These are phyloP conservation scores for Pythium rishiriense DNA, from an alignment of 352 stramenopile genomes.

Conservation along the genomic window DNA sequence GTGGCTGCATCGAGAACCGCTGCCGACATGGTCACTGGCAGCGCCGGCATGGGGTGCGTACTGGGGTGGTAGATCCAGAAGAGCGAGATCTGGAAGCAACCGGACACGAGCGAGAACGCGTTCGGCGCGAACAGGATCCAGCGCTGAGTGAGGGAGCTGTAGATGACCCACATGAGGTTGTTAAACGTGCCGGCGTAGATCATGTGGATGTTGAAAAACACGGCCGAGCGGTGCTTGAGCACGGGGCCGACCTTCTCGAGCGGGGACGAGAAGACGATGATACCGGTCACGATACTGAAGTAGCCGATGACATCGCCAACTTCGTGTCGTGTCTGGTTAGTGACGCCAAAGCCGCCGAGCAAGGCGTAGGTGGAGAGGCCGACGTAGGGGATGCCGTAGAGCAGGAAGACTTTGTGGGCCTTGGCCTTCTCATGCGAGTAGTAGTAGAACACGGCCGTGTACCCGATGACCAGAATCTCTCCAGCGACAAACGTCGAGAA, in stretches of 20 bases:
- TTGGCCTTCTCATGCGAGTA: constrained; percentile 43
- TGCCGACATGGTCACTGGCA: not conserved
- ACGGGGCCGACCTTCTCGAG: constrained; percentile 56
- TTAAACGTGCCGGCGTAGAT: constrained; percentile 34
- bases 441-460: constrained; percentile 52
- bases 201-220: constrained; percentile 60
- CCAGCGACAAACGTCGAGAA: constrained; percentile 47
- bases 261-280: constrained; percentile 57
- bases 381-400: constrained; percentile 26
- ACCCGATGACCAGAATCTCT: constrained; percentile 37
- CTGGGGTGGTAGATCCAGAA: constrained; percentile 54
- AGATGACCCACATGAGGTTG: constrained; percentile 46
- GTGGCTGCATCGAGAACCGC: not conserved
- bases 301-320: constrained; percentile 39
- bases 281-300: constrained; percentile 40
- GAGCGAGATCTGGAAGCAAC: constrained; percentile 37
- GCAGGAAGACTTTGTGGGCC: constrained; percentile 34
- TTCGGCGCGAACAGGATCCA: constrained; percentile 62
- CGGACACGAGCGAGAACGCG: constrained; percentile 38
- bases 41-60: constrained; percentile 27
- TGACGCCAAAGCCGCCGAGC: constrained; percentile 36
- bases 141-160: constrained; percentile 39
- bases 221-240: constrained; percentile 44
- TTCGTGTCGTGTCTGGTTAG: constrained; percentile 32
- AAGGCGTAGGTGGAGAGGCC: constrained; percentile 42